Evolutionary conservation across 2,329 filamentous ascomycete species (phyloP).

Genomic region (Fusarium phyllophilum): DNA sequence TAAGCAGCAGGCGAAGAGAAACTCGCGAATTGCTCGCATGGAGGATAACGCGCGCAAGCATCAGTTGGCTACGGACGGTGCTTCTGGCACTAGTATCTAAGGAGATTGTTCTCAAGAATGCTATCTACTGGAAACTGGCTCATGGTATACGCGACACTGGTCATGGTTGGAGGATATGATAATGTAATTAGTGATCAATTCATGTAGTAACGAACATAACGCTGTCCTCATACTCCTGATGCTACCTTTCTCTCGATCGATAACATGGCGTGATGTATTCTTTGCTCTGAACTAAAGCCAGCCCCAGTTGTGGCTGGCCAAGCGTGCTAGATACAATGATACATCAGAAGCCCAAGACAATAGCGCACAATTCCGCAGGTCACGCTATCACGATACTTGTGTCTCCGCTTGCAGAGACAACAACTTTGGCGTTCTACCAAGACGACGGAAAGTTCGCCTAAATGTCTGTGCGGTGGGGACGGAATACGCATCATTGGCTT

Average conservation of each 20-base stretch:
- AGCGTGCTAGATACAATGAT: not conserved
- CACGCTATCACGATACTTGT: not conserved
- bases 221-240: not conserved
- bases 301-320: not conserved
- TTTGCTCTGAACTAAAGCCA: not conserved
- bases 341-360: not conserved
- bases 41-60: conserved; percentile 31
- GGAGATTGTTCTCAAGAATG: fast-evolving
- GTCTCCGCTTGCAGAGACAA: not conserved
- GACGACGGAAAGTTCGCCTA: not conserved
- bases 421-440: not conserved
- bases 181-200: not conserved
- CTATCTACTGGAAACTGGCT: not conserved
- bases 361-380: not conserved
- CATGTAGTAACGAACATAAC: not conserved
- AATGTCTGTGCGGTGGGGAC: not conserved
- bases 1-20: conserved; percentile 32
- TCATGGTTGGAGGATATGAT: not conserved
- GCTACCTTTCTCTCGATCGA: not conserved
- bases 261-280: not conserved
- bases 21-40: conserved; percentile 29
- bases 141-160: not conserved
- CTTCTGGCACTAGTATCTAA: not conserved
- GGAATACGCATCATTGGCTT: not conserved
- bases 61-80: conserved; percentile 21